A percentile compares a stretch with the other conserved stretches of the same genome.
Conservation (phyloP, 371 early-diverging fungal species). For the Rhizomucor pusillus region DNA sequence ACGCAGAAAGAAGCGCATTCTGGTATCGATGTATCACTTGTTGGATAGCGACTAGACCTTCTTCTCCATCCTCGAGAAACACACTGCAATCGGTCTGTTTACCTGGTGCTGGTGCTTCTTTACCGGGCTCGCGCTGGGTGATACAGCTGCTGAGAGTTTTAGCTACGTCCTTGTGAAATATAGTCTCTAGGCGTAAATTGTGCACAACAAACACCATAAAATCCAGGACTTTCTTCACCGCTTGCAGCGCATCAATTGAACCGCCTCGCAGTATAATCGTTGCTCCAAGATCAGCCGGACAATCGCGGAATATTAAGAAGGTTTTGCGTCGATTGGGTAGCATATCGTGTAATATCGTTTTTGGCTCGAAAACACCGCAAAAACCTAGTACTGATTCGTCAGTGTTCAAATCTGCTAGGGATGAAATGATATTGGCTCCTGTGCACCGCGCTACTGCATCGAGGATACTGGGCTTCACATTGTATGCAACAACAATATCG, state of each 20-base stretch:
- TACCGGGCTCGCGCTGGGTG: slow-evolving; percentile 3
- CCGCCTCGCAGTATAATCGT: slow-evolving; percentile 90
- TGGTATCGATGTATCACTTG: slow-evolving; percentile 49
- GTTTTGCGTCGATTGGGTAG: slow-evolving; percentile 81
- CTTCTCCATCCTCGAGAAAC: background rate
- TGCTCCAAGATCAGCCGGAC: slow-evolving; percentile 78
- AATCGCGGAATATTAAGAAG: slow-evolving; percentile 86
- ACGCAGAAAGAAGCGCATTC: slow-evolving; percentile 77
- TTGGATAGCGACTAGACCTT: slow-evolving; percentile 12
- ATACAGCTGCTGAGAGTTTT: slow-evolving; percentile 35
- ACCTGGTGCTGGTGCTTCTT: slow-evolving; percentile 7
- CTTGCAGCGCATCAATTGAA: slow-evolving; percentile 49
- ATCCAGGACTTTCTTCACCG: slow-evolving; percentile 78
- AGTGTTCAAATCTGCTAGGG: slow-evolving; percentile 77
- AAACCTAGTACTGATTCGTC: slow-evolving; percentile 74
- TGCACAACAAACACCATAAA: slow-evolving; percentile 85
- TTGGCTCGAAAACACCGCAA: slow-evolving; percentile 77
- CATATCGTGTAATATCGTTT: slow-evolving; percentile 75
- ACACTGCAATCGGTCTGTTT: background rate
- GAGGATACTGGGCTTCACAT: slow-evolving; percentile 86
- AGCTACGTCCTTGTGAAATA: slow-evolving; percentile 58
- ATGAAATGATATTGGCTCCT: slow-evolving; percentile 78
- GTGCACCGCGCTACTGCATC: slow-evolving; percentile 85
- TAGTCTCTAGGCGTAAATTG: slow-evolving; percentile 82
- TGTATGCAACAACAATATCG: slow-evolving; percentile 77